These are phyloP conservation scores for Pugionium cornutum DNA, from an alignment of 345 rosid species.

Conservation along the genomic window DNA sequence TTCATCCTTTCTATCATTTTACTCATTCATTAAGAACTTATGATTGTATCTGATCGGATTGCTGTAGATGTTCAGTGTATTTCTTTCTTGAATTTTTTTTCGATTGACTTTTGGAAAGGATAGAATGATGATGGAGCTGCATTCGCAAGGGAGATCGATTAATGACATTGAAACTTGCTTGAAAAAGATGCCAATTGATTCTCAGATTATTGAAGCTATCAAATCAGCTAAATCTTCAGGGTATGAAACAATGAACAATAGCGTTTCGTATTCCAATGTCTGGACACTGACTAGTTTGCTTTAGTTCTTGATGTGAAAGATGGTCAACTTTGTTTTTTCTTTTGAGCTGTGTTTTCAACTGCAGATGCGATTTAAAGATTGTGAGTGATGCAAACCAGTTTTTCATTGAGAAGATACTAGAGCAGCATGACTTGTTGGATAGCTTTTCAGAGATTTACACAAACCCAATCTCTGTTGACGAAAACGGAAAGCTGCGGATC, in stretches of 20 bases:
- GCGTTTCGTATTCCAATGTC: not conserved
- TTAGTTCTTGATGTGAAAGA: not conserved
- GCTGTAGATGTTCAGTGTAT: not conserved
- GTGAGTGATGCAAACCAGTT: constrained; percentile 81
- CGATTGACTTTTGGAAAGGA: constrained; percentile 46
- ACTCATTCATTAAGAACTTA: not conserved
- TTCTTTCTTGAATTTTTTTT: constrained; percentile 1
- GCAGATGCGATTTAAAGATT: constrained; percentile 76
- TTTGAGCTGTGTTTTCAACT: constrained; percentile 18
- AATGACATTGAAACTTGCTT: constrained; percentile 65
- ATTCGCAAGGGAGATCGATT: constrained; percentile 60
- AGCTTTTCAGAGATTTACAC: constrained; percentile 70
- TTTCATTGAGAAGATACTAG: constrained; percentile 77
- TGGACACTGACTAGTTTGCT: not conserved
- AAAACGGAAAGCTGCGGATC: constrained; percentile 57
- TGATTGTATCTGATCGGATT: no score
- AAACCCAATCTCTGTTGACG: constrained; percentile 54
- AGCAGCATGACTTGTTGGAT: constrained; percentile 56
- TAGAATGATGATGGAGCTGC: constrained; percentile 85
- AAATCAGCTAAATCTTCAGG: constrained; percentile 60
- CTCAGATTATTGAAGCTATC: constrained; percentile 50
- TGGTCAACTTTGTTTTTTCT: not conserved
- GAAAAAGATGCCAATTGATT: constrained; percentile 51
- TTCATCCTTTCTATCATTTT: not conserved
- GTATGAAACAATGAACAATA: constrained; percentile 34